Evolutionary conservation across 768 basidiomycete genomes (phyloP), one percentile per base, ranked within the genome.

Genomic region (Podaxis sp.): DNA sequence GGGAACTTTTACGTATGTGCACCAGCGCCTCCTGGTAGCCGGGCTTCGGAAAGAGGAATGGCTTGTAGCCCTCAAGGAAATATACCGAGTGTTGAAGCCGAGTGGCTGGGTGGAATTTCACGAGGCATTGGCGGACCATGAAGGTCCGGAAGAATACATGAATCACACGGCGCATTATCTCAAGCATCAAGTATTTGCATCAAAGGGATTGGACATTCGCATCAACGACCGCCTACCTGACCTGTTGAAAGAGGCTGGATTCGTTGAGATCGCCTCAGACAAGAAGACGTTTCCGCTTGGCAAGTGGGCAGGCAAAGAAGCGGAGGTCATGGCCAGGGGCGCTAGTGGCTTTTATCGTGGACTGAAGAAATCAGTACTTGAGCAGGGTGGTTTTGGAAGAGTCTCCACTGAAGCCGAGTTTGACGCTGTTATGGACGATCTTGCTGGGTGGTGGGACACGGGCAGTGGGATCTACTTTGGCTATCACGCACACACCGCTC

Each of bases 71-170:
- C 4, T 64, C 12, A 9, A 52, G 1, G 64, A 64, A 33, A 44
- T 61, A 22, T 56, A 61, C 51, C 64, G 64, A 3, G 59, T 64
- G 17, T 17, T 60, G 26, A 49, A 49, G 13, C 64, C 64, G 2
- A 59, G 59, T 12, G 64, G 59, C 7, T 64, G 64, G 55, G 48
- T 64, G 1, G 58, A 64, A 52, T 11, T 64, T 24, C 24, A 36
- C 36, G 64, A 64, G 40, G 33, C 49, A 24, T n/a, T n/a, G 12
- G 46, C 30, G 7, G 8, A 57, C 48, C 4, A 15, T 13, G 15
- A 52, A 61, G 17, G 36, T 60, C 46, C 60, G 52, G 19, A 59
- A 46, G 13, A 24, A 46, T 11, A 15, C 12, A 26, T 22, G n/a
- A 28, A 52, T 36, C 56, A 42, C 15, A 8, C 36, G 30, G 1